Base-by-base conservation (phyloP, 352 stramenopile species). In the Phytophthora megakarya region DNA sequence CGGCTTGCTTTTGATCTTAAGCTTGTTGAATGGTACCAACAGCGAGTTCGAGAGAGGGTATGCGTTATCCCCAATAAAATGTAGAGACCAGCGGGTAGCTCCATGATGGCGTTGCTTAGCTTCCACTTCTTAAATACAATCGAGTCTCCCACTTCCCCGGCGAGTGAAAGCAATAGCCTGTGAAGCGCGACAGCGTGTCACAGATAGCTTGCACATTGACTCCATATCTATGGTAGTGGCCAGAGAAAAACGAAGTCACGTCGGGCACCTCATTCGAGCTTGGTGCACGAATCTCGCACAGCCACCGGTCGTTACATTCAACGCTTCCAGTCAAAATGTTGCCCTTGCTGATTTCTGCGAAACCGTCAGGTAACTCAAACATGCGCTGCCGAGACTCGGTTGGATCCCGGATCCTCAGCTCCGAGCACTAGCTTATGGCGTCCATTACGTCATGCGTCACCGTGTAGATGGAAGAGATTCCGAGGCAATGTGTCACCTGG, bases 181-280 rank as follows among this genome's bases (percentile, higher is more conserved):
- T 62, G 19, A 62, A 62, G n/a, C 47, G 45, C 12, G 35, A 65
- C 13, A 50, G 15, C 4, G 35, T 32, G 28, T 65, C 46, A 18
- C 46, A 57, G 13, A 65, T 37, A 15, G 56, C 46, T 40, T 65
- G 56, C 5, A 51, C 45, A 21, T 65, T 65, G 2, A 65, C 13
- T 5, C 38, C 46, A 46, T 57, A 65, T 37, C 44, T 51, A 13
- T 57, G 56, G 32, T 58, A 56, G n/a, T n/a, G n/a, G n/a, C n/a
- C n/a, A n/a, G n/a, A n/a, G n/a, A n/a, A n/a, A n/a, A n/a, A n/a
- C n/a, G 45, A 32, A 22, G 38, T n/a, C 3, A 65, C 45, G 23
- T 58, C 56, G 1, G 47, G 47, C 8, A 65, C 46, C 23, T 57
- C 56, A n/a, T n/a, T n/a, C n/a, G n/a, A n/a, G n/a, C n/a, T n/a